Evolutionary conservation across 2,329 filamentous ascomycete species (phyloP).

Genomic region (Thelonectria olida): DNA sequence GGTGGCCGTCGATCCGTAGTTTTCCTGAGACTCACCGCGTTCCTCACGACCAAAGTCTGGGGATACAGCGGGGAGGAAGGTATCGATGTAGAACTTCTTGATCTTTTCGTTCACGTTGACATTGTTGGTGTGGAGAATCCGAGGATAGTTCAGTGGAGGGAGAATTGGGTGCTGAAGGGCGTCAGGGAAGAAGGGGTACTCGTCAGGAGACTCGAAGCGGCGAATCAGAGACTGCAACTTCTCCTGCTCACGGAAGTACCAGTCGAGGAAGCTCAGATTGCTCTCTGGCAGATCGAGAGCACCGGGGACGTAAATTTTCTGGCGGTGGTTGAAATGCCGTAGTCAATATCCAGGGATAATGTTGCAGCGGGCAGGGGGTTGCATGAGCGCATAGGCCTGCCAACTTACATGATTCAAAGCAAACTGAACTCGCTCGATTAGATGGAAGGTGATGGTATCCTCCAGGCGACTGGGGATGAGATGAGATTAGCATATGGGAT

Average conservation of each 20-base stretch:
- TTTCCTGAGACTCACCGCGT: constrained; percentile 86
- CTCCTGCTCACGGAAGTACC: constrained; percentile 91
- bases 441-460: constrained; percentile 96
- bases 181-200: constrained; percentile 95
- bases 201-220: constrained; percentile 94
- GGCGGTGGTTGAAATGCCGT: background rate
- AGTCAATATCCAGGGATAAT: constrained; percentile 24
- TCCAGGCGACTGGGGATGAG: constrained; percentile 82
- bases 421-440: constrained; percentile 98
- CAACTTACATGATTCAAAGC: constrained; percentile 73
- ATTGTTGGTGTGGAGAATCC: constrained; percentile 85
- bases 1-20: constrained; percentile 92
- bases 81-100: constrained; percentile 83
- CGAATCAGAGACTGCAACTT: constrained; percentile 91
- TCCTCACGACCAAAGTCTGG: constrained; percentile 80
- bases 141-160: constrained; percentile 87
- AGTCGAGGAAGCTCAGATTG: constrained; percentile 87
- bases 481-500: constrained; percentile 23
- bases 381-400: constrained; percentile 16
- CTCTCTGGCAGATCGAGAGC: constrained; percentile 81
- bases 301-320: constrained; percentile 83
- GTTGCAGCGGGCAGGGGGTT: constrained; percentile 20
- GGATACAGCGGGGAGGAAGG: constrained; percentile 86
- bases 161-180: constrained; percentile 83
- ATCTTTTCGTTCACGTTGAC: constrained; percentile 92